These are phyloP conservation scores for Melanomma pulvis-pyrius DNA, from an alignment of 495 filamentous ascomycete genomes.

Conservation along the genomic window DNA sequence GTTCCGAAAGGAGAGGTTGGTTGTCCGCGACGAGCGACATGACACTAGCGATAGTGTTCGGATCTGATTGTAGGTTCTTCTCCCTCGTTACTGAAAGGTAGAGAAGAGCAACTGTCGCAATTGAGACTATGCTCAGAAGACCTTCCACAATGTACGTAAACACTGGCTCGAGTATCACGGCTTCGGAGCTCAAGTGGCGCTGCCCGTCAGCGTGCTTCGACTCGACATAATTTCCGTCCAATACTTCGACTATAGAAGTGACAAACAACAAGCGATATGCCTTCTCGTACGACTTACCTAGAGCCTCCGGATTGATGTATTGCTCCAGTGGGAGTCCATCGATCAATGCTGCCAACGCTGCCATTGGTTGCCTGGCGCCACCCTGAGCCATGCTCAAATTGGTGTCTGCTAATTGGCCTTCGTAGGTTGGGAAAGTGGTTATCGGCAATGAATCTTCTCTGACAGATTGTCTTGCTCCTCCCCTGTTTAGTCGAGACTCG, in stretches of 20 bases:
- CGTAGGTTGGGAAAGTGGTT: conserved; percentile 2
- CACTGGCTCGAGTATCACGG: conserved; percentile 46
- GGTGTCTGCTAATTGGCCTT: conserved; percentile 11
- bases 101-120: conserved; percentile 36
- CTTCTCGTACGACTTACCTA: conserved; percentile 39
- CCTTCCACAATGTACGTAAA: conserved; percentile 49
- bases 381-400: conserved; percentile 41
- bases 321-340: conserved; percentile 31
- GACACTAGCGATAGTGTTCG: conserved; percentile 37
- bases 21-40: conserved; percentile 42
- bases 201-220: not conserved
- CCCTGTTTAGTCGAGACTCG: not conserved
- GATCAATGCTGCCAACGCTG: conserved; percentile 36
- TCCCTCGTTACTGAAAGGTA: conserved; percentile 21
- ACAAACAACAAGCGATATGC: conserved; percentile 50
- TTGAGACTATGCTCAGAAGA: conserved; percentile 42
- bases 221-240: conserved; percentile 6
- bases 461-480: not conserved
- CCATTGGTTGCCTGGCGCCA: no score
- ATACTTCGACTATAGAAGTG: conserved; percentile 38
- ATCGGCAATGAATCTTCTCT: conserved; percentile 18
- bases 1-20: conserved; percentile 7
- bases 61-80: conserved; percentile 34
- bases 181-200: conserved; percentile 11
- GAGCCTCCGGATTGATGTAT: conserved; percentile 35